Conservation (phyloP, 768 basidiomycete genomes). For the Neoboletus subvelutipes region DNA sequence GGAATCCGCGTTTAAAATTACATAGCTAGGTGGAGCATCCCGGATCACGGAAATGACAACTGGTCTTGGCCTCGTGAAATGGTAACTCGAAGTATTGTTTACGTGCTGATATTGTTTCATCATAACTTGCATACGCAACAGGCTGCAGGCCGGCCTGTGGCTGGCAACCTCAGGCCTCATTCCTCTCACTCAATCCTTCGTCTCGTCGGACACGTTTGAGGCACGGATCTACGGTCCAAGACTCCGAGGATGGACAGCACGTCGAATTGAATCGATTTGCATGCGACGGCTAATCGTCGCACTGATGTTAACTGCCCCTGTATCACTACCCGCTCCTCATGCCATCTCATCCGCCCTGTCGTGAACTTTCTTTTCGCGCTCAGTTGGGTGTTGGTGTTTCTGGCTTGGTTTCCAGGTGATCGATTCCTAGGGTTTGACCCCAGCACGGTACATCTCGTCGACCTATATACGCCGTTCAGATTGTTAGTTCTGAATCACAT, state of each 20-base stretch:
- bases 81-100: constrained; percentile 76
- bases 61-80: constrained; percentile 89
- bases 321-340: not conserved
- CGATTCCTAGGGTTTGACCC: constrained; percentile 65
- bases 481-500: not conserved
- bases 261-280: not conserved
- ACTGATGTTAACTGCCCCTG: not conserved
- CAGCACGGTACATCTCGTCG: constrained; percentile 69
- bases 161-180: constrained; percentile 91
- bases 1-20: constrained; percentile 82
- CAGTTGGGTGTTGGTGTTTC: constrained; percentile 26
- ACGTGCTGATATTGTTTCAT: not conserved
- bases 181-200: constrained; percentile 65
- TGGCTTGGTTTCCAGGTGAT: constrained; percentile 51
- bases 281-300: too few species aligned
- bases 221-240: not conserved
- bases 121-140: constrained; percentile 24
- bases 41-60: constrained; percentile 95
- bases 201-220: constrained; percentile 67
- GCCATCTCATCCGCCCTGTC: not conserved
- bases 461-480: constrained; percentile 42
- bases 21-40: constrained; percentile 94
- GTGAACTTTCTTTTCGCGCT: constrained; percentile 2
- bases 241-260: not conserved
- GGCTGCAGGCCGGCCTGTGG: constrained; percentile 81